Evolutionary conservation across 2,329 filamentous ascomycete species (phyloP).

Genomic region (Macrophomina tecta): DNA sequence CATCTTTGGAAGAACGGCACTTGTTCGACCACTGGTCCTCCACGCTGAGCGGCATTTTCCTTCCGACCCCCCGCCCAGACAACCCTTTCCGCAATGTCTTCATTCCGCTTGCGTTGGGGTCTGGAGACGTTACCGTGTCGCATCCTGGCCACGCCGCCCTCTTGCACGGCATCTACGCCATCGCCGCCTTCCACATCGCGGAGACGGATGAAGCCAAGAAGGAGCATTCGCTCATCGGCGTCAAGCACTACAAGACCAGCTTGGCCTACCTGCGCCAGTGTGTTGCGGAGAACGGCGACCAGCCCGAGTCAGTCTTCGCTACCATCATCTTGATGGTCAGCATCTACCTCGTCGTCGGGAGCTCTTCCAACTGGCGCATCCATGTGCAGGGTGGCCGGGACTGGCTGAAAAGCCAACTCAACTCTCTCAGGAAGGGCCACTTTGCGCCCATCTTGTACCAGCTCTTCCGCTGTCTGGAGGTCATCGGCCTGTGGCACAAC

Average conservation of each 20-base stretch:
- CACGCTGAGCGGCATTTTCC: slow-evolving; percentile 13
- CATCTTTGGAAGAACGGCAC: neutral
- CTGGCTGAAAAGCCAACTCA: slow-evolving; percentile 7
- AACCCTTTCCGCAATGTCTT: slow-evolving; percentile 22
- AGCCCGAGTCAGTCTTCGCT: slow-evolving; percentile 21
- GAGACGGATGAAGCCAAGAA: slow-evolving; percentile 5
- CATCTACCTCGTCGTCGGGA: slow-evolving; percentile 22
- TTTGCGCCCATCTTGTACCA: slow-evolving; percentile 23
- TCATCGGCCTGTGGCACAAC: slow-evolving; percentile 24
- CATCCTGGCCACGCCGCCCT: slow-evolving; percentile 22
- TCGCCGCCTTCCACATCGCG: slow-evolving; percentile 24
- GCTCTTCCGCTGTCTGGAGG: slow-evolving; percentile 24
- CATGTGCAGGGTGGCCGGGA: slow-evolving; percentile 25
- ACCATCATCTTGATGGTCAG: slow-evolving; percentile 20
- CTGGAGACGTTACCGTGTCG: neutral
- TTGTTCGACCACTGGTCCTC: slow-evolving; percentile 26
- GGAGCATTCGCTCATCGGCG: slow-evolving; percentile 8
- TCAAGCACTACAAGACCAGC: slow-evolving; percentile 25
- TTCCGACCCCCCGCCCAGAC: slow-evolving; percentile 11
- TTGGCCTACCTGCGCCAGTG: slow-evolving; percentile 19
- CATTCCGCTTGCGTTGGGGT: slow-evolving; percentile 22
- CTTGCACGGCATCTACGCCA: slow-evolving; percentile 24
- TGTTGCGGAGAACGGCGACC: slow-evolving; percentile 4
- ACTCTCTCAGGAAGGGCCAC: neutral
- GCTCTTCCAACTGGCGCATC: slow-evolving; percentile 23